phyloP scores from a whole-genome alignment of 1,284 basidiomycete species.

The Cryptococcus sp. region DNA sequence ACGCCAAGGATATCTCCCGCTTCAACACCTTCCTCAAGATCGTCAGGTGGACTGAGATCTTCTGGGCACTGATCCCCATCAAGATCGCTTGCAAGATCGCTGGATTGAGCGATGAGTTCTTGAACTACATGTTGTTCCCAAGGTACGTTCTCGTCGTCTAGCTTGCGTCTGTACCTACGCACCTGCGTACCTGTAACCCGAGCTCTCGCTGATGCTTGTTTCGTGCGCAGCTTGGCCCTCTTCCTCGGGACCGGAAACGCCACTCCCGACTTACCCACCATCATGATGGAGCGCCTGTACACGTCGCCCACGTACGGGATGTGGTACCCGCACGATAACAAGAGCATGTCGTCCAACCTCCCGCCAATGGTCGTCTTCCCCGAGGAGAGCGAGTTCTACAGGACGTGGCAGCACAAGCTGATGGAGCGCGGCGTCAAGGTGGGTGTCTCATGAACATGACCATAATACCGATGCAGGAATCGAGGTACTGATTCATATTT shows the following conservation, averaged over 20 bases:
- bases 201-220: background rate
- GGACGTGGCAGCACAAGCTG: constrained; percentile 50
- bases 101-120: constrained; percentile 60
- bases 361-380: constrained; percentile 57
- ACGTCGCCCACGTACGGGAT: constrained; percentile 56
- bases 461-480: too few species aligned
- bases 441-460: too few species aligned
- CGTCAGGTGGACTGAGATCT: constrained; percentile 60
- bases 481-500: too few species aligned
- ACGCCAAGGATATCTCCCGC: constrained; percentile 61
- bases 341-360: constrained; percentile 49
- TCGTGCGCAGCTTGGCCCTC: constrained; percentile 39
- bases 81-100: constrained; percentile 63
- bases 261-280: constrained; percentile 52
- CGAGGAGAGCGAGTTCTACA: constrained; percentile 52
- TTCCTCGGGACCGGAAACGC: constrained; percentile 56
- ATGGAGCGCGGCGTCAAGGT: constrained; percentile 49
- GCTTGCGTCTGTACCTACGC: background rate
- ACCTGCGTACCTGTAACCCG: too few species aligned
- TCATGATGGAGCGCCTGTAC: constrained; percentile 56
- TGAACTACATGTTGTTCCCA: constrained; percentile 54
- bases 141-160: constrained; percentile 23
- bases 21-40: constrained; percentile 62
- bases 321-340: constrained; percentile 54
- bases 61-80: constrained; percentile 65